Evolutionary conservation across 2,329 filamentous ascomycete genomes (phyloP), one percentile per base, ranked within the genome.

Genomic region (Sarocladium kiliense): DNA sequence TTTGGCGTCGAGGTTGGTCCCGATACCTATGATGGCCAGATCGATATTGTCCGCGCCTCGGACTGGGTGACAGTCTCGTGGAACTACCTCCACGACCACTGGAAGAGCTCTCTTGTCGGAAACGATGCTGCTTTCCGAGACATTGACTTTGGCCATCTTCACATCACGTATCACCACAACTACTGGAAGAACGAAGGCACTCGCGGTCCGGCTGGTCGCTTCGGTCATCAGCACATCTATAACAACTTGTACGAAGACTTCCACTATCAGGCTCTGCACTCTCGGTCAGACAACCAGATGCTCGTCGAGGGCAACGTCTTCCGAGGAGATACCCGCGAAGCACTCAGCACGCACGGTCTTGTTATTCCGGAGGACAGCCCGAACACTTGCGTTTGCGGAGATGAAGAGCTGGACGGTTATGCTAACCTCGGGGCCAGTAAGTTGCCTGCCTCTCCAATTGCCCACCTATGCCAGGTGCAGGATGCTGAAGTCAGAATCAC

Each of bases 301-400:
- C 68, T 78, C 3, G 74, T 79, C 3, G 76, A 79, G 58, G 74
- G 71, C 2, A 78, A 78, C 54, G 74, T 75, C 2, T 78, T 78
- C 64, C 64, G 70, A 4, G 73, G 73, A 4, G 70, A 76, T 53
- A 78, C 77, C 0, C 66, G 65, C 14, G 76, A 78, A 58, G 77
- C 79, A 0, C 63, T 81, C 23, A 78, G 72, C 59, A 80, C 79
- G 0, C 80, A 81, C 53, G 78, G 79, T 0, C 66, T 80, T 0
- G 79, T 81, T 1, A 77, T 82, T n/a, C 79, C 79, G 0, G 68
- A 74, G 45, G 79, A 81, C 57, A 77, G 74, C 42, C 79, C 79
- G 0, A 82, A 82, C 57, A 81, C 77, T 0, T 74, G 73, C 57
- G 70, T 73, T 1, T 78, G 77, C 11, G 79, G 78, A 1, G 79